A percentile compares a stretch with the other conserved stretches of the same genome.
Evolutionary conservation across 2,329 filamentous ascomycete genomes (phyloP).

Genomic region (Arthrocladium fulminans): DNA sequence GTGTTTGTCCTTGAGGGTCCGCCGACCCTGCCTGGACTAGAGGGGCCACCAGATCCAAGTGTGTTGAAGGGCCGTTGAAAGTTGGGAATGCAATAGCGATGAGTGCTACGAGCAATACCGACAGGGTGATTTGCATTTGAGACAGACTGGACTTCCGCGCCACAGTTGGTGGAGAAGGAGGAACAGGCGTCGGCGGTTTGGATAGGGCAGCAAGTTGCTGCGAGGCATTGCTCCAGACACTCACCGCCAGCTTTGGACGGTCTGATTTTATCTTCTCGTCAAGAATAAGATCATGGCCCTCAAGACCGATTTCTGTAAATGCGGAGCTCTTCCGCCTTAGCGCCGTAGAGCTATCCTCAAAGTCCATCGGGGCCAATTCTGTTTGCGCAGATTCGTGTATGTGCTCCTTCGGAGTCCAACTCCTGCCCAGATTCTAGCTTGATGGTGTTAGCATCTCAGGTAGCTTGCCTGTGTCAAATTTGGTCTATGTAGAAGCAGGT

Average conservation of each 20-base stretch:
- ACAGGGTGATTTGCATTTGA: constrained; percentile 15
- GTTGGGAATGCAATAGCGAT: constrained; percentile 18
- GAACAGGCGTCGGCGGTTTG: constrained; percentile 6
- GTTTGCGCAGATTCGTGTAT: too few relatives aligned
- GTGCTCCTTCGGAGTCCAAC: too few relatives aligned
- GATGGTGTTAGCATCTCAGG: too few relatives aligned
- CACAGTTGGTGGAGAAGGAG: not conserved
- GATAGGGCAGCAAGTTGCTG: constrained; percentile 9
- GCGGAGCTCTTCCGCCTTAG: constrained; percentile 15
- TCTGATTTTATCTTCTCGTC: constrained; percentile 17
- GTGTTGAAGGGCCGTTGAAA: constrained; percentile 10
- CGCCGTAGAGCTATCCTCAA: not conserved
- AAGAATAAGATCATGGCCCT: constrained; percentile 17
- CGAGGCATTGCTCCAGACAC: constrained; percentile 18
- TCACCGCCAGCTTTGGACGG: constrained; percentile 16
- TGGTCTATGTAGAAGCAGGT: too few relatives aligned
- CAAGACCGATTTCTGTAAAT: constrained; percentile 22
- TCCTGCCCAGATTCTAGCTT: too few relatives aligned
- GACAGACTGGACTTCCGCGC: constrained; percentile 11
- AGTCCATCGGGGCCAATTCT: not conserved
- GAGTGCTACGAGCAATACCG: constrained; percentile 17
- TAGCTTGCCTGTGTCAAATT: too few relatives aligned
- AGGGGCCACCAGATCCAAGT: constrained; percentile 8
- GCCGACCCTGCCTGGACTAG: constrained; percentile 15
- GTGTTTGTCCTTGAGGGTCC: not conserved